These are phyloP conservation scores for Mucor saturninus DNA, from an alignment of 371 early-diverging fungal species.

Conservation along the genomic window DNA sequence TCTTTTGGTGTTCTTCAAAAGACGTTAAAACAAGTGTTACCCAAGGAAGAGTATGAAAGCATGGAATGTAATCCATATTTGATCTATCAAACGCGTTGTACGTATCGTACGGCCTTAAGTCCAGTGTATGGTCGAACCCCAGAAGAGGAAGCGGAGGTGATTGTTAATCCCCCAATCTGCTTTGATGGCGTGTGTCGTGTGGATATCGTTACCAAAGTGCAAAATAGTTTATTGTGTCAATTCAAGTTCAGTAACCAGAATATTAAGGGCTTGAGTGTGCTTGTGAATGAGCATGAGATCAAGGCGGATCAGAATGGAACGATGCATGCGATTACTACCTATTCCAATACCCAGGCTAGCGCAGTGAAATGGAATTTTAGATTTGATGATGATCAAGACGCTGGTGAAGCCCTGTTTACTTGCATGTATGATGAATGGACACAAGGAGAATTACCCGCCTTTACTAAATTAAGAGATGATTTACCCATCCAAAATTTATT, in stretches of 20 bases:
- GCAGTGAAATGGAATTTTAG: constrained; percentile 21
- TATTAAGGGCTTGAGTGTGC: constrained; percentile 19
- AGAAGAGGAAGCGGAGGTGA: constrained; percentile 11
- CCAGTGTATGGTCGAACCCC: constrained; percentile 26
- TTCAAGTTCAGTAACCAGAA: constrained; percentile 18
- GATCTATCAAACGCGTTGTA: constrained; percentile 28
- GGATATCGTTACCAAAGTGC: constrained; percentile 13
- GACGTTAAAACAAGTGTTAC: constrained; percentile 15
- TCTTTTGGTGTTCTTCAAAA: constrained; percentile 16
- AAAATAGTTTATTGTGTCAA: constrained; percentile 34
- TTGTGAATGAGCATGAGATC: constrained; percentile 15
- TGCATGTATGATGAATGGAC: constrained; percentile 61
- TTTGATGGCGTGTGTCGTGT: constrained; percentile 9
- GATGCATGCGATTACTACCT: constrained; percentile 17
- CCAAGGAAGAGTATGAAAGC: constrained; percentile 20
- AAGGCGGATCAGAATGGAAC: background rate
- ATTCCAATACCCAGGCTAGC: constrained; percentile 17
- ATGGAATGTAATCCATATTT: constrained; percentile 12
- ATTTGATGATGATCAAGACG: constrained; percentile 31
- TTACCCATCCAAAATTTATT: constrained; percentile 29
- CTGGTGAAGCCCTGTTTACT: constrained; percentile 31
- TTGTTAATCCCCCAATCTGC: background rate
- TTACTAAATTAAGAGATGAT: constrained; percentile 31
- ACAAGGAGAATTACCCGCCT: constrained; percentile 49
- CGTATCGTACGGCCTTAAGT: constrained; percentile 17